phyloP scores from a whole-genome alignment of 208 protist genomes.

The Wallacemonas sp. region DNA sequence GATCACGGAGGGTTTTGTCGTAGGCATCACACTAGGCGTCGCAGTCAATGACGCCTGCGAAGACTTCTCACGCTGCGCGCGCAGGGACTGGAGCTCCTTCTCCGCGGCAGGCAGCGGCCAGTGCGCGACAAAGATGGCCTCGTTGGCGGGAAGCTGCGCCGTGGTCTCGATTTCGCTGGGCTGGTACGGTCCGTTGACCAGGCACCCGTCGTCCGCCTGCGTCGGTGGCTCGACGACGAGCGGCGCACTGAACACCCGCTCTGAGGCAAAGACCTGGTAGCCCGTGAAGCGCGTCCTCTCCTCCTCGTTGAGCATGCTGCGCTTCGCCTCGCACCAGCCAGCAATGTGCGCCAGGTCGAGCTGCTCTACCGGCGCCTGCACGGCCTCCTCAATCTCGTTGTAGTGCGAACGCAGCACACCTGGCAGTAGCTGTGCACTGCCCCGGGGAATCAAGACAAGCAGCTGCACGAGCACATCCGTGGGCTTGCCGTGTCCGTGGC shows the following conservation, averaged over 20 bases:
- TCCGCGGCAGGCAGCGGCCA: constrained; percentile 32
- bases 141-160: constrained; percentile 40
- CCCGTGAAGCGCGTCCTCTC: constrained; percentile 71
- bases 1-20: constrained; percentile 18
- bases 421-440: constrained; percentile 62
- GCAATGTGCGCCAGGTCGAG: constrained; percentile 67
- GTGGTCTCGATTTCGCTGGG: constrained; percentile 18
- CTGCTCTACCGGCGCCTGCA: constrained; percentile 71
- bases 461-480: constrained; percentile 85
- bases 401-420: constrained; percentile 59
- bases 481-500: constrained; percentile 25
- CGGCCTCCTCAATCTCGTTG: constrained; percentile 53
- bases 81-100: constrained; percentile 24
- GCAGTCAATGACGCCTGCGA: no score
- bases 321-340: constrained; percentile 71
- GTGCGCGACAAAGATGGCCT: constrained; percentile 64
- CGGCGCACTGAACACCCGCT: constrained; percentile 17
- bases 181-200: constrained; percentile 3
- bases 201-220: background rate
- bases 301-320: constrained; percentile 64
- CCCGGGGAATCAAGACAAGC: constrained; percentile 67
- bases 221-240: background rate
- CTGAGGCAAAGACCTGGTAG: constrained; percentile 63
- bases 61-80: constrained; percentile 7
- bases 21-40: background rate